Conservation (phyloP, 331 rosid species). For the Malus hybrid region DNA sequence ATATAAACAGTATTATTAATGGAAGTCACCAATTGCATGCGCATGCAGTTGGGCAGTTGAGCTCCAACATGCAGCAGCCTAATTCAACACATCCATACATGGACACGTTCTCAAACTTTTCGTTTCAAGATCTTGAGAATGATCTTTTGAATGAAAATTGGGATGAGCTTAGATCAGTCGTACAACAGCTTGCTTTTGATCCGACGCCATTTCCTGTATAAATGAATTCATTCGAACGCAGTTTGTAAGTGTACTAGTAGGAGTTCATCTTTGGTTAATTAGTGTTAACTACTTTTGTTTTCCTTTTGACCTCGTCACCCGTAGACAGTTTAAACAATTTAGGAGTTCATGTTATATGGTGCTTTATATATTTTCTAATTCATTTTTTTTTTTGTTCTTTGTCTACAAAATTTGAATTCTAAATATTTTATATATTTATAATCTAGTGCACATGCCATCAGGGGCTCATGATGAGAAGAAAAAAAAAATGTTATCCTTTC, state of each 20-base stretch:
- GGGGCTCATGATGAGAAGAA: background rate
- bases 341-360: background rate
- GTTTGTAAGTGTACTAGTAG: background rate
- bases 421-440: background rate
- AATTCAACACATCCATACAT: constrained; percentile 5
- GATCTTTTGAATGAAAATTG: constrained; percentile 54
- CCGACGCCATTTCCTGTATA: constrained; percentile 17
- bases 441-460: background rate
- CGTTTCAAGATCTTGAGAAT: constrained; percentile 13
- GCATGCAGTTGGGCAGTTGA: constrained; percentile 23
- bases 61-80: constrained; percentile 4
- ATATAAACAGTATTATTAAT: background rate
- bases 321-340: background rate
- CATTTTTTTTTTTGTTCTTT: background rate
- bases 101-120: constrained; percentile 25
- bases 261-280: no score
- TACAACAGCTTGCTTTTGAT: constrained; percentile 43
- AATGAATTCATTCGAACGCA: background rate
- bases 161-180: constrained; percentile 83
- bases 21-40: constrained; percentile 8
- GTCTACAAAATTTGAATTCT: background rate
- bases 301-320: background rate
- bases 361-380: background rate
- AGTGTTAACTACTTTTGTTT: no score
- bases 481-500: background rate